phyloP scores from a whole-genome alignment of 129 eudicot genomes.

The Helianthus annuus region DNA sequence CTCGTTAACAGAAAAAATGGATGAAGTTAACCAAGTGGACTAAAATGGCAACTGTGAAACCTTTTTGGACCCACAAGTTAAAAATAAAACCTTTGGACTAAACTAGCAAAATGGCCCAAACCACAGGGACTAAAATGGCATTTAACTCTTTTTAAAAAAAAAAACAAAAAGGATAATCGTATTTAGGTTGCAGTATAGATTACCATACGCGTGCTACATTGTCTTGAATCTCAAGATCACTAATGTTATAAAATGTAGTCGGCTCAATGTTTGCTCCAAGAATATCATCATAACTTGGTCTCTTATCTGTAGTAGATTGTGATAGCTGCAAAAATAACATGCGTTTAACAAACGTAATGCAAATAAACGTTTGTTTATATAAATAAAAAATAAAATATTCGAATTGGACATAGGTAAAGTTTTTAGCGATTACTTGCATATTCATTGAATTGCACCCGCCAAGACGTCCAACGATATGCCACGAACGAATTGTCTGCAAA shows the following conservation, averaged over 20 bases:
- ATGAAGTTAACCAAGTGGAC: too few species aligned
- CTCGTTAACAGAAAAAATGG: too few species aligned
- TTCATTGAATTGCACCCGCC: constrained; percentile 98
- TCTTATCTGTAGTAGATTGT: constrained; percentile 75
- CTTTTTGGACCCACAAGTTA: too few species aligned
- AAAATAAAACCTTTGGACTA: too few species aligned
- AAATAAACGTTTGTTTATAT: background rate
- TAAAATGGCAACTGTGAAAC: too few species aligned
- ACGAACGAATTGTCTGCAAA: constrained; percentile 80
- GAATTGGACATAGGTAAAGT: background rate
- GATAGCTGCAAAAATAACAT: constrained; percentile 57
- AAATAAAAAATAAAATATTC: background rate
- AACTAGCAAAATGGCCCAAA: too few species aligned
- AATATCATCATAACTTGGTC: constrained; percentile 85
- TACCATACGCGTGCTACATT: constrained; percentile 97
- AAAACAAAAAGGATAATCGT: background rate
- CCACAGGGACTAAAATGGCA: too few species aligned
- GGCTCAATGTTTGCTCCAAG: constrained; percentile 89
- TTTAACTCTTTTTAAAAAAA: too few species aligned
- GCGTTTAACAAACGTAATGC: background rate
- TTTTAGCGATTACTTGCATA: constrained; percentile 68
- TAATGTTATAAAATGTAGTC: constrained; percentile 86
- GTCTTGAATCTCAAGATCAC: constrained; percentile 94
- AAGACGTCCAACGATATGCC: constrained; percentile 97
- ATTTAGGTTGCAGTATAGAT: constrained; percentile 10